Conservation (phyloP, 176 grass and related monocot genomes). For the Oryza meyeriana region DNA sequence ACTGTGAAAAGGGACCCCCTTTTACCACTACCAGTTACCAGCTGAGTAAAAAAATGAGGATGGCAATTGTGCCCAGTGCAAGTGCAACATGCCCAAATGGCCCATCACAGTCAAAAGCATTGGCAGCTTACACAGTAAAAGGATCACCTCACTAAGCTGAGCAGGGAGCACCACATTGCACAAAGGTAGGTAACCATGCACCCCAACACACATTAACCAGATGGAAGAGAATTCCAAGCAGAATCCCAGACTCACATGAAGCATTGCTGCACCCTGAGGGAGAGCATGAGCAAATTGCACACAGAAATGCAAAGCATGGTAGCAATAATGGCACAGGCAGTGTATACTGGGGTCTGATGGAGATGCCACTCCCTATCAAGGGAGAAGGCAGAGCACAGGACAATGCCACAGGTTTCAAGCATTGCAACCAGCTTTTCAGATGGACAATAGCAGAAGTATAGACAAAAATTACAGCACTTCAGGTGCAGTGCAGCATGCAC, state of each 20-base stretch:
- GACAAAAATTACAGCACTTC: conserved; percentile 30
- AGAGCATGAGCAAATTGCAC: conserved; percentile 25
- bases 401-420: conserved; percentile 1
- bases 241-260: conserved; percentile 26
- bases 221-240: conserved; percentile 1
- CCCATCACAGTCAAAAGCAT: conserved; percentile 22
- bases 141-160: conserved; percentile 27
- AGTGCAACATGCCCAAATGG: conserved; percentile 31
- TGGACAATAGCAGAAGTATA: neutral
- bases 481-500: conserved; percentile 14
- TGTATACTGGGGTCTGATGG: neutral
- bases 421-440: conserved; percentile 25
- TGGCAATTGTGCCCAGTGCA: neutral
- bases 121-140: conserved; percentile 30
- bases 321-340: conserved; percentile 33
- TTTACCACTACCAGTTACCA: conserved; percentile 32
- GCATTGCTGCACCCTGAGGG: neutral
- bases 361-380: conserved; percentile 27
- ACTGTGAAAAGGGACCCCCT: neutral
- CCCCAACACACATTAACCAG: neutral
- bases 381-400: neutral
- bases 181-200: conserved; percentile 37
- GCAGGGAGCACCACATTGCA: conserved; percentile 4
- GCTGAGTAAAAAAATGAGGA: neutral
- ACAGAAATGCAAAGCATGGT: conserved; percentile 28